phyloP scores from a whole-genome alignment of 306 rosid species.

The Phaseolus lunatus region DNA sequence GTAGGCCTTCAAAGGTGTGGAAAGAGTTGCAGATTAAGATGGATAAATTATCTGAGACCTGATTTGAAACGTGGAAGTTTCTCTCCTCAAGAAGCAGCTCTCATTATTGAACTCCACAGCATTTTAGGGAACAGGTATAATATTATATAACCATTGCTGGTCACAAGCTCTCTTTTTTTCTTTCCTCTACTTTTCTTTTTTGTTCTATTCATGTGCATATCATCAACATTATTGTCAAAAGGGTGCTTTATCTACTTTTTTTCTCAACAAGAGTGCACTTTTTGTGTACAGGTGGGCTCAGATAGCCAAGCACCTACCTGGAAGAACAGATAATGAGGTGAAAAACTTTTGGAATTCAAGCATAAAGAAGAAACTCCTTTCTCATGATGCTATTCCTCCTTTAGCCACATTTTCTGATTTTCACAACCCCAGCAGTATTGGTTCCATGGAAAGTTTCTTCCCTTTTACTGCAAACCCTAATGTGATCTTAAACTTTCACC shows the following conservation, averaged over 20 bases:
- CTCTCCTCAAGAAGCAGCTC: constrained; percentile 89
- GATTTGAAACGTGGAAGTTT: constrained; percentile 97
- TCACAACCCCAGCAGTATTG: constrained; percentile 47
- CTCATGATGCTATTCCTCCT: constrained; percentile 59
- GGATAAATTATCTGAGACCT: constrained; percentile 97
- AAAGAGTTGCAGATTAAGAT: constrained; percentile 93
- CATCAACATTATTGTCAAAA: constrained; percentile 29
- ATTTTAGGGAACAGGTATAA: constrained; percentile 96
- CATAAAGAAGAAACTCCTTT: constrained; percentile 84
- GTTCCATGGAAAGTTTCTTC: constrained; percentile 56
- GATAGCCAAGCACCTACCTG: constrained; percentile 93
- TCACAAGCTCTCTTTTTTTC: background rate
- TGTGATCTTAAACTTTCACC: constrained; percentile 48
- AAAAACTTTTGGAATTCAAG: constrained; percentile 99
- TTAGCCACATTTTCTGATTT: constrained; percentile 61
- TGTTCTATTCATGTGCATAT: constrained; percentile 17
- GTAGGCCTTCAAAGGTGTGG: constrained; percentile 92
- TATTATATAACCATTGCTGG: constrained; percentile 38
- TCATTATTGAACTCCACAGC: constrained; percentile 85
- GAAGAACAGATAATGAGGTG: constrained; percentile 99
- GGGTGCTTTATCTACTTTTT: constrained; percentile 28
- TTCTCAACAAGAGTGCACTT: constrained; percentile 26
- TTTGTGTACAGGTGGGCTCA: constrained; percentile 84
- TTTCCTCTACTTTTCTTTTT: background rate
- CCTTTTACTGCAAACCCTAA: constrained; percentile 65